Conservation (phyloP, 345 rosid species). For the Gossypium turneri region DNA sequence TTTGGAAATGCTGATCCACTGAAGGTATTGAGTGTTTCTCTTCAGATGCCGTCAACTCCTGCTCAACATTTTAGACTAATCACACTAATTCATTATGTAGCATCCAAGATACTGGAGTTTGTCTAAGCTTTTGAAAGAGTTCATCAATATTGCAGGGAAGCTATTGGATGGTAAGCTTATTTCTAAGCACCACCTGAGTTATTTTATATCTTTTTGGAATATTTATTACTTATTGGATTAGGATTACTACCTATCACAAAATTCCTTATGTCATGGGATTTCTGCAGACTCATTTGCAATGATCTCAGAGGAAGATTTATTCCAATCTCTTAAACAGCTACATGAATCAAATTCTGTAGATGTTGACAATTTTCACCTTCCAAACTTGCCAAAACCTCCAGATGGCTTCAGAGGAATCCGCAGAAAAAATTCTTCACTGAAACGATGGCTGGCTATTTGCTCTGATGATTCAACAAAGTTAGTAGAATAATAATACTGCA, state of each 20-base stretch:
- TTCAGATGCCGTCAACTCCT: conserved; percentile 10
- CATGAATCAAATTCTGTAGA: conserved; percentile 53
- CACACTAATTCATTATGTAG: conserved; percentile 35
- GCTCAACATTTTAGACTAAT: conserved; percentile 21
- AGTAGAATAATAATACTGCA: conserved; percentile 22
- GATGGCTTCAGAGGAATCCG: conserved; percentile 78
- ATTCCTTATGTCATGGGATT: conserved; percentile 19
- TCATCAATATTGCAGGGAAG: conserved; percentile 52
- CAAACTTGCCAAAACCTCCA: conserved; percentile 77
- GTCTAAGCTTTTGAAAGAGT: conserved; percentile 64
- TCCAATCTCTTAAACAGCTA: conserved; percentile 52
- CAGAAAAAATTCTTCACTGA: conserved; percentile 54
- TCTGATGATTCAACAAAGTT: conserved; percentile 79
- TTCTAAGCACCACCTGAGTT: background rate
- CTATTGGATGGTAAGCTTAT: conserved; percentile 57
- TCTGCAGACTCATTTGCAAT: conserved; percentile 54
- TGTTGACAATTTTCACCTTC: conserved; percentile 52
- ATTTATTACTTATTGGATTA: conserved; percentile 4
- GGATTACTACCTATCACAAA: background rate
- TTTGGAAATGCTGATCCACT: conserved; percentile 56
- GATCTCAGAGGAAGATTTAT: conserved; percentile 45
- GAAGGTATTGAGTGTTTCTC: conserved; percentile 26
- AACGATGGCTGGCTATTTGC: conserved; percentile 86
- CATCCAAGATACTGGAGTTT: conserved; percentile 81
- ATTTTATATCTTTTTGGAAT: conserved; percentile 1